Percentiles rank a stretch among this genome's conserved stretches.
Conservation (phyloP, 2,329 filamentous ascomycete species). For the Verticillium zaregamsianum region DNA sequence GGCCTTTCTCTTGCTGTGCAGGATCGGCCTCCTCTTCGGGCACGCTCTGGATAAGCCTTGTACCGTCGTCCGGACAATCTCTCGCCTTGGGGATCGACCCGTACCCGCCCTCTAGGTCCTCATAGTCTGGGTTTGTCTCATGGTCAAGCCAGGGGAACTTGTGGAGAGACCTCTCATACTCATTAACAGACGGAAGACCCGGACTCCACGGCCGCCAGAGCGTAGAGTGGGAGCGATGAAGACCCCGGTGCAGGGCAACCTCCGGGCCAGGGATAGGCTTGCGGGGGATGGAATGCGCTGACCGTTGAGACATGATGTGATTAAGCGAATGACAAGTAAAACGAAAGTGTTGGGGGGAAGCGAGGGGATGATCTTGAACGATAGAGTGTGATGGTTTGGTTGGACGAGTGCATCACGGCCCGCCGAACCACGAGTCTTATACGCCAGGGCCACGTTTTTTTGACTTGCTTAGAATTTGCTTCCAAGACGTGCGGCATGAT, state of each 20-base stretch:
- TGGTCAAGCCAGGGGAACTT: conserved; percentile 22
- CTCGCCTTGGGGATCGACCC: background rate
- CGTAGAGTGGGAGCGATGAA: conserved; percentile 18
- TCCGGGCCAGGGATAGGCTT: conserved; percentile 6
- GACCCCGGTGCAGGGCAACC: background rate
- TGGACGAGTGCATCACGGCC: background rate
- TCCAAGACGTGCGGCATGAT: background rate
- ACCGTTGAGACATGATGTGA: background rate
- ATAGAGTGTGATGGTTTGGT: background rate
- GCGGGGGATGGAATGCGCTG: conserved; percentile 6
- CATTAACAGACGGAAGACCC: conserved; percentile 12
- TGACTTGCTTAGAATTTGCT: background rate
- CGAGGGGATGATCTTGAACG: background rate
- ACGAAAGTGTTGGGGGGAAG: background rate
- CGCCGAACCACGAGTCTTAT: background rate
- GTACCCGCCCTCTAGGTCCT: conserved; percentile 6
- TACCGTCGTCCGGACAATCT: background rate
- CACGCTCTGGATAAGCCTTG: background rate
- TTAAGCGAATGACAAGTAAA: conserved; percentile 3
- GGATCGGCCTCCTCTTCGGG: background rate
- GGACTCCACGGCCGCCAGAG: conserved; percentile 24
- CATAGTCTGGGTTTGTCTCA: background rate
- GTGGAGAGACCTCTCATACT: conserved; percentile 22
- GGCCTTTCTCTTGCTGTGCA: background rate
- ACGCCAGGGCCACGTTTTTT: background rate